These are phyloP conservation scores for Platismatia glauca DNA, from an alignment of 495 filamentous ascomycete genomes.

Conservation along the genomic window DNA sequence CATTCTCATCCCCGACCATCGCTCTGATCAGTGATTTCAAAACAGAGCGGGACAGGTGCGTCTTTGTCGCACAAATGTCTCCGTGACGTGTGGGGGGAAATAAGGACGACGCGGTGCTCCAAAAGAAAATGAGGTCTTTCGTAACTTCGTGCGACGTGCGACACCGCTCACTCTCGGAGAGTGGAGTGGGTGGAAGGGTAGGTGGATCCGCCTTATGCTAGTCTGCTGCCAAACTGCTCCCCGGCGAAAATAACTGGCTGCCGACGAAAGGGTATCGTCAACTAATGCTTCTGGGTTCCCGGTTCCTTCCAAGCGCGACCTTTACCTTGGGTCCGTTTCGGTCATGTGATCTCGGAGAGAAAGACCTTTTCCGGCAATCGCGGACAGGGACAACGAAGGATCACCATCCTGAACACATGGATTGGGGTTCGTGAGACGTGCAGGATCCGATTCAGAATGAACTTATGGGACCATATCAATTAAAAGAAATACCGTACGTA, in stretches of 20 bases:
- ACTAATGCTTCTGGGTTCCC: neutral
- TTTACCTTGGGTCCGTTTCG: slow-evolving; percentile 2
- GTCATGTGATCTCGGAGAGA: slow-evolving; percentile 11
- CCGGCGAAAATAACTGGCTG: slow-evolving; percentile 6
- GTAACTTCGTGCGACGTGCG: no score
- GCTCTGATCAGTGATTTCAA: neutral
- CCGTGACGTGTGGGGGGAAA: neutral
- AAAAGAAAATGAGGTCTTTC: neutral
- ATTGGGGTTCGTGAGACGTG: neutral
- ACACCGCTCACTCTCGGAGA: no score
- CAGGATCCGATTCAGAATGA: neutral
- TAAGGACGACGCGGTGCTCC: neutral
- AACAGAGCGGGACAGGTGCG: neutral
- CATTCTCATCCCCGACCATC: neutral
- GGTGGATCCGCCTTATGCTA: neutral
- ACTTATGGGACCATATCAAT: neutral
- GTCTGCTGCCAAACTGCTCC: slow-evolving; percentile 1
- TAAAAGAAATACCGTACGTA: neutral
- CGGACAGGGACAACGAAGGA: no score
- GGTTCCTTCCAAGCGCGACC: slow-evolving; percentile 13
- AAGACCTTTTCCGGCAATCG: neutral
- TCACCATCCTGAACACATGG: neutral
- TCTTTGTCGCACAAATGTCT: neutral
- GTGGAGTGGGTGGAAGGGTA: neutral
- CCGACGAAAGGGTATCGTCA: slow-evolving; percentile 1